Evolutionary conservation across 805 yeast species (phyloP), one percentile per base, ranked within the genome.

Genomic region (Wickerhamomyces strasburgensis): DNA sequence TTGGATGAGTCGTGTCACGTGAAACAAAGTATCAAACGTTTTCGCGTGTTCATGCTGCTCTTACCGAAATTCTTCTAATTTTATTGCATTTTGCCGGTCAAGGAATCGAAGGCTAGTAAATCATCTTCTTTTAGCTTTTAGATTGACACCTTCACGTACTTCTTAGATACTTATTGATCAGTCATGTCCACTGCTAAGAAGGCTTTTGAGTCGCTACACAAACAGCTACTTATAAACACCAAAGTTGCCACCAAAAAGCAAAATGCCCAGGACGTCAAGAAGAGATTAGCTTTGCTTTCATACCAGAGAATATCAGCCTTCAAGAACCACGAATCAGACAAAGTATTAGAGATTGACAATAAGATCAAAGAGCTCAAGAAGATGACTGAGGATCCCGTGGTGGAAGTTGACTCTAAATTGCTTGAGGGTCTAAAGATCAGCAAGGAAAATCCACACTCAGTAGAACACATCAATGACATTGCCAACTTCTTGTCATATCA

Each of bases 401-500:
- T 48, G 0, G 32, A 35, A 17, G 33, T 53, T 2, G 48, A 45
- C 19, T 15, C 41, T 5, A 29, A 31, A 11, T 19, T 48, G 2
- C 14, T 38, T 3, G 38, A 41, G 0, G 51, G 48, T 4, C 37
- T 55, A 13, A 38, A 35, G 14, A 36, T 42, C 2, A 40, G 25
- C 23, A 52, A 37, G 5, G 49, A 42, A 19, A 30, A 42, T 6
- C 32, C 35, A 7, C 54, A 51, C 31, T 52, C 49, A 26, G 31
- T 47, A 5, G 44, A 60, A 24, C 78, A 80, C 50, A 60, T 81
- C 32, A 48, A 56, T n/a, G 88, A 84, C 52, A 70, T 84, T 11
- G 64, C 74, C 5, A 63, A 69, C 8, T 90, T 76, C 54, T 62
- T 90, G 36, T 67, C 69, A 35, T 75, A 80, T 44, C 97, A 90